These are phyloP conservation scores for Sphaerosporella brunnea DNA, from an alignment of 495 filamentous ascomycete species.

Conservation along the genomic window DNA sequence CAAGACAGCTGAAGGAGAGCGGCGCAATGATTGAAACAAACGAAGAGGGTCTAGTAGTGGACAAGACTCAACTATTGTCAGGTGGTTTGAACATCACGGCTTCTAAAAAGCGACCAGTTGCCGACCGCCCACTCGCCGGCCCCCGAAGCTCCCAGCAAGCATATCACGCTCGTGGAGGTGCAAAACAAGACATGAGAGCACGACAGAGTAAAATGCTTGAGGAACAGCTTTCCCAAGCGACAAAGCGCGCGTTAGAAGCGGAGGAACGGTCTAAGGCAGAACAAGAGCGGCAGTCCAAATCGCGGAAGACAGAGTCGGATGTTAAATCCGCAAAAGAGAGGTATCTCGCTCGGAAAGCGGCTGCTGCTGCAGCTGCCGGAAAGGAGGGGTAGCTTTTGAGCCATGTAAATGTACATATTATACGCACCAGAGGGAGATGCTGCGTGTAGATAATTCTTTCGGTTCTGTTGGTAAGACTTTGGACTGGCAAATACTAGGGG, in stretches of 20 bases:
- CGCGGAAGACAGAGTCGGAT: slow-evolving; percentile 53
- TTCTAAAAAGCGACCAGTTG: slow-evolving; percentile 1
- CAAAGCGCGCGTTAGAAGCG: slow-evolving; percentile 54
- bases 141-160: slow-evolving; percentile 5
- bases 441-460: too few relatives aligned
- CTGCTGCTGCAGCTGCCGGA: slow-evolving; percentile 36
- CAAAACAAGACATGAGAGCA: slow-evolving; percentile 47
- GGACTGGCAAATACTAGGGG: too few relatives aligned
- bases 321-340: slow-evolving; percentile 74
- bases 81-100: slow-evolving; percentile 62
- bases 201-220: slow-evolving; percentile 79
- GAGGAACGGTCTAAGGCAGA: slow-evolving; percentile 53
- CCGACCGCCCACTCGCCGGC: not conserved
- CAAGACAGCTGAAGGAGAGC: slow-evolving; percentile 26
- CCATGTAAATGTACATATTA: too few relatives aligned
- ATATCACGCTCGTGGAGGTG: slow-evolving; percentile 12
- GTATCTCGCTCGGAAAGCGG: slow-evolving; percentile 68
- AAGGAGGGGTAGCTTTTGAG: slow-evolving; percentile 1
- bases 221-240: slow-evolving; percentile 54
- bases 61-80: slow-evolving; percentile 75
- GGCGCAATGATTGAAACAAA: slow-evolving; percentile 56
- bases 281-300: slow-evolving; percentile 53
- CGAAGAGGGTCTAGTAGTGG: slow-evolving; percentile 85
- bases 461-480: too few relatives aligned
- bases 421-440: too few relatives aligned